Percentiles rank a stretch among this genome's conserved stretches.
Evolutionary conservation across 192 early-diverging fungal species (phyloP).

Genomic region (Coemansia biformis): DNA sequence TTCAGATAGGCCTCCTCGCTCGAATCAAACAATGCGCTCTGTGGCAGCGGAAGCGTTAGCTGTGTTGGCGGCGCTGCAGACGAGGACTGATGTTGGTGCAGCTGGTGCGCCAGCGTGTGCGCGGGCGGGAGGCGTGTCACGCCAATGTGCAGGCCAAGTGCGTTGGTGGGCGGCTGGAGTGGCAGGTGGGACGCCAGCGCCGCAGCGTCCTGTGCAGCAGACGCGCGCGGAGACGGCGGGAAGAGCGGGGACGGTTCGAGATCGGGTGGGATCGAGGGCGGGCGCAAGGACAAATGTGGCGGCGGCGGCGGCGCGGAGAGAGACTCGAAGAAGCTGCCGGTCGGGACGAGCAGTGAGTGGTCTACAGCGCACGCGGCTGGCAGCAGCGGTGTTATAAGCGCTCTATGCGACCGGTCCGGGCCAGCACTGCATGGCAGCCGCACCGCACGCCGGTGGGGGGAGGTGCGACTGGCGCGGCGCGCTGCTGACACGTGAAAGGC

Average conservation of each 20-base stretch:
- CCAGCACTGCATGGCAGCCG: too few relatives aligned
- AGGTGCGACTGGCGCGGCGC: too few relatives aligned
- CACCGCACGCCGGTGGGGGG: too few relatives aligned
- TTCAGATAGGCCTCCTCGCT: slow-evolving; percentile 47
- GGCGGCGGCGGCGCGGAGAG: slow-evolving; percentile 8
- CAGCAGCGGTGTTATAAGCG: slow-evolving; percentile 1
- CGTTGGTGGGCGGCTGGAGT: background rate
- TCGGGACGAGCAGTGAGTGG: slow-evolving; percentile 27
- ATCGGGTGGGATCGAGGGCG: slow-evolving; percentile 44
- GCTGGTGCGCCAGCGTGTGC: too few relatives aligned
- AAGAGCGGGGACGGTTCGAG: slow-evolving; percentile 43
- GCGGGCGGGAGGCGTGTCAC: background rate
- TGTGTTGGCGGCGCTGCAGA: background rate
- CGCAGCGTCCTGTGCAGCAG: too few relatives aligned
- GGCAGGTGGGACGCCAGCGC: too few relatives aligned
- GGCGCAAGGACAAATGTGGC: slow-evolving; percentile 15
- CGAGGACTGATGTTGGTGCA: background rate
- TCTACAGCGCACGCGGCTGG: slow-evolving; percentile 16
- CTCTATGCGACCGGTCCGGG: too few relatives aligned
- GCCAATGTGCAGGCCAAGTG: slow-evolving; percentile 13
- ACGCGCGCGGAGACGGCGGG: slow-evolving; percentile 1
- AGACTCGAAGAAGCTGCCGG: slow-evolving; percentile 40
- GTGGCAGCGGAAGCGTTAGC: too few relatives aligned
- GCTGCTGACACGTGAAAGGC: too few relatives aligned
- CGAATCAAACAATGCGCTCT: slow-evolving; percentile 35